Base-by-base conservation (phyloP, 495 filamentous ascomycete species). In the Hamigera avellanea region DNA sequence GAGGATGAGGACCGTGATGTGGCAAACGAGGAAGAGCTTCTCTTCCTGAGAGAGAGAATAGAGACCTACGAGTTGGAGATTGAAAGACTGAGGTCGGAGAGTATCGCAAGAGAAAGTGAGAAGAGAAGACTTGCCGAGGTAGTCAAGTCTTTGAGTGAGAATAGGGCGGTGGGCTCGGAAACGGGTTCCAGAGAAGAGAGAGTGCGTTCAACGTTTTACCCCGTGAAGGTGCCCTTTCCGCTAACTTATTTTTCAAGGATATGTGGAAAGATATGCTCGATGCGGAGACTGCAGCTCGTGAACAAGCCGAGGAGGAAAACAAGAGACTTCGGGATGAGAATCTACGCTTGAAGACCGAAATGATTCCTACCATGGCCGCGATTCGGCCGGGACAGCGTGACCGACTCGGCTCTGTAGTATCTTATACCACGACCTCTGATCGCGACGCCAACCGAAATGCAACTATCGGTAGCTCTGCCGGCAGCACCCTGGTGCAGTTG, bases 211-310 rank as follows among this genome's bases (percentile, higher is more conserved):
- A 13, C 10, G 5, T 6, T 14, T 14, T n/a, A 12, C 5, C 27
- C n/a, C 14, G 3, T 30, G 27, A n/a, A n/a, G 12, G 5, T 4
- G 10, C n/a, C 27, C 6, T 30, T n/a, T 3, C 3, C 5, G 27
- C 43, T 40, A 13, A 14, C 39, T 28, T 32, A 14, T 35, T 33
- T 15, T 42, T 6, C 33, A 38, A 72, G 68, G 82, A 88, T 33
- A 87, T 95, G 61, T 93, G 83, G 80, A 91, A 89, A 52, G 89
- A 98, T 50, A 76, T 95, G 46, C 70, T 94, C n/a, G 86, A 95
- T 46, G 81, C 88, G 31, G 91, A 96, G 54, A 89, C 84, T 5
- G 76, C 83, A 1, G 75, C 87, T 36, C 75, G 91, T 26, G 91
- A 95, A 56, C 85, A 95, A 54, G 74, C 83, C 14, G 86, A 95